phyloP scores from a whole-genome alignment of 768 basidiomycete species.

The Boletus rufocinnamomeus region DNA sequence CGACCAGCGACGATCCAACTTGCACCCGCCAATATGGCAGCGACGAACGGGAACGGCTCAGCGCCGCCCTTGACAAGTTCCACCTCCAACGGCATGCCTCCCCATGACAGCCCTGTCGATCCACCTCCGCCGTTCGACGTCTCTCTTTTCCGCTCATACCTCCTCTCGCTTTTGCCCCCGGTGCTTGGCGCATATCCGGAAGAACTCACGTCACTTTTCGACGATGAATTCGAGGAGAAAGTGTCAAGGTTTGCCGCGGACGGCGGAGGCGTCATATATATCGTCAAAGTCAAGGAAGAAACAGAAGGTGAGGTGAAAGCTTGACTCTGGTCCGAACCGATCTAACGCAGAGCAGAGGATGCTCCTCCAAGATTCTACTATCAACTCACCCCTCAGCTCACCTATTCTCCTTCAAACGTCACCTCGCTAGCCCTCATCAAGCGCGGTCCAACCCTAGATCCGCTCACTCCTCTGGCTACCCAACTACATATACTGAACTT shows the following conservation, averaged over 20 bases:
- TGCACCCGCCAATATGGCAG: constrained; percentile 17
- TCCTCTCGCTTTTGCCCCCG: constrained; percentile 73
- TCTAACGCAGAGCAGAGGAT: constrained; percentile 53
- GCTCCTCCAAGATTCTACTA: constrained; percentile 62
- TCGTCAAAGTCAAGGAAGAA: constrained; percentile 77
- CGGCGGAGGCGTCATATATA: constrained; percentile 75
- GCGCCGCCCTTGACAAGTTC: constrained; percentile 33
- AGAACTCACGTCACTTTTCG: constrained; percentile 70
- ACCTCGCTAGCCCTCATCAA: constrained; percentile 96
- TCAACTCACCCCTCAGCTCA: constrained; percentile 67
- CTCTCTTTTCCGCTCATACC: constrained; percentile 67
- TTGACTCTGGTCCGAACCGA: not conserved
- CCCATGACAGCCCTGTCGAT: constrained; percentile 37
- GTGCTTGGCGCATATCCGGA: constrained; percentile 69
- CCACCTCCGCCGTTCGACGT: constrained; percentile 60
- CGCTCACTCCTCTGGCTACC: constrained; percentile 71
- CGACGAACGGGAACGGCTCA: constrained; percentile 26
- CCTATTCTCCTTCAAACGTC: constrained; percentile 76
- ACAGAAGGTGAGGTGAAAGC: constrained; percentile 58
- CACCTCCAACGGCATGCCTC: constrained; percentile 30
- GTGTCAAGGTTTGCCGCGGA: constrained; percentile 77
- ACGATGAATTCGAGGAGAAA: constrained; percentile 73
- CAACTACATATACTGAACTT: constrained; percentile 94
- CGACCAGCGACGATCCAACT: constrained; percentile 18
- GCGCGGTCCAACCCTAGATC: constrained; percentile 80